These are phyloP conservation scores for Aurantiochytrium sp. DNA, from an alignment of 108 stramenopile genomes.

Conservation along the genomic window DNA sequence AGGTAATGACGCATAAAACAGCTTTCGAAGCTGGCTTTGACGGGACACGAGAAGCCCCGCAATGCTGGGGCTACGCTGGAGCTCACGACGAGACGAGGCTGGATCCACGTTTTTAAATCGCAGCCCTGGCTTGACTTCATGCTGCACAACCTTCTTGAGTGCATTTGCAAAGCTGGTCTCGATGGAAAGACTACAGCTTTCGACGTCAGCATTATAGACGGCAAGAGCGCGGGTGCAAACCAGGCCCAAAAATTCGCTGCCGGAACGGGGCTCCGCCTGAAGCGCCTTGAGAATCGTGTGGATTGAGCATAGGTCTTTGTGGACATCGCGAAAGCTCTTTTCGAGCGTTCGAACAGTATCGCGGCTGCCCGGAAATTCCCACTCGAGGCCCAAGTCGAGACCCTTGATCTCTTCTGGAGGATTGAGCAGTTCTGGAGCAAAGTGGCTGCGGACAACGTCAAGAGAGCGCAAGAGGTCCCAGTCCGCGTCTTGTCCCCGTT, in stretches of 20 bases:
- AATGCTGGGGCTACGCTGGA: too few relatives aligned
- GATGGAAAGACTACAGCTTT: background rate
- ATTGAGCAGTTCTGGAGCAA: background rate
- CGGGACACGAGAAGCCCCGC: too few relatives aligned
- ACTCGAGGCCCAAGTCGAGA: background rate
- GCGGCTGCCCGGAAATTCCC: background rate
- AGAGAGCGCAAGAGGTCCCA: background rate
- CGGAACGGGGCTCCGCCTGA: background rate
- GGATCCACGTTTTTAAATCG: background rate
- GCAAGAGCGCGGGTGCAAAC: background rate
- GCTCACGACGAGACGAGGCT: too few relatives aligned
- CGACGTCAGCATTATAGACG: background rate
- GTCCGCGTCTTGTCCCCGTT: background rate
- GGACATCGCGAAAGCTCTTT: background rate
- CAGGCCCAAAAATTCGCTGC: background rate
- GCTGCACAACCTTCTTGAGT: background rate
- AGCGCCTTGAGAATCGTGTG: background rate
- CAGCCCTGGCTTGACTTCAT: background rate
- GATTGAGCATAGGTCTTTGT: background rate
- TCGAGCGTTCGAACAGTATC: background rate
- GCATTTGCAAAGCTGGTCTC: background rate
- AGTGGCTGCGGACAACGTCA: background rate
- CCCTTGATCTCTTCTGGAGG: background rate
- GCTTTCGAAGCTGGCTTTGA: too few relatives aligned
- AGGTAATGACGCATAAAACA: too few relatives aligned